Evolutionary conservation across 805 yeast species (phyloP).

Genomic region (Kodamaea restingae): DNA sequence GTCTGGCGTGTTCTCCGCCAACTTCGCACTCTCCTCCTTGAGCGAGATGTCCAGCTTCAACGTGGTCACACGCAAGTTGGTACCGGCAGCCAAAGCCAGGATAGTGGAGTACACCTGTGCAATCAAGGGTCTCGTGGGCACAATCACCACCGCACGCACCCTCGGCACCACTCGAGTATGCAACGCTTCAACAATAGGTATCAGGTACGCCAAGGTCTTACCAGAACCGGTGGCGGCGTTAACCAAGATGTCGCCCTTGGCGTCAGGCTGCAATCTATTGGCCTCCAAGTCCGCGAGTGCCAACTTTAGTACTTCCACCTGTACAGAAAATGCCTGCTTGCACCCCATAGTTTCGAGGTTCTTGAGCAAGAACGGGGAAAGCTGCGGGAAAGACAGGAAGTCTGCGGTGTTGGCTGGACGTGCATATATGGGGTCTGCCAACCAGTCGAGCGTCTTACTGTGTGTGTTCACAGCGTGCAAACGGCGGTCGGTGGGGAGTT

Average conservation of each 20-base stretch:
- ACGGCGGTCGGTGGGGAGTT: constrained; percentile 49
- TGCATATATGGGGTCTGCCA: constrained; percentile 58
- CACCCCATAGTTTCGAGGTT: constrained; percentile 49
- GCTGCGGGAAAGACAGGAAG: constrained; percentile 42
- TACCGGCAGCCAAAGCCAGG: constrained; percentile 53
- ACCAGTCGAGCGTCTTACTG: constrained; percentile 54
- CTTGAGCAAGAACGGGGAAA: constrained; percentile 40
- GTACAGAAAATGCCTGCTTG: constrained; percentile 70
- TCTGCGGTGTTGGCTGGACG: constrained; percentile 43
- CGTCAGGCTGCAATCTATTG: constrained; percentile 44
- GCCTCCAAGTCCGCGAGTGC: constrained; percentile 41
- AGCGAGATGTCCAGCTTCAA: constrained; percentile 50
- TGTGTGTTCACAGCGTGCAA: constrained; percentile 26
- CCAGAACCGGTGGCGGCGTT: constrained; percentile 97
- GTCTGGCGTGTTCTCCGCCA: constrained; percentile 54
- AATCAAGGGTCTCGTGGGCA: constrained; percentile 88
- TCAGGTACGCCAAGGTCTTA: constrained; percentile 82
- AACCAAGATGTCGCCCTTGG: constrained; percentile 73
- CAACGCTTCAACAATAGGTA: constrained; percentile 76
- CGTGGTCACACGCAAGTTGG: constrained; percentile 59
- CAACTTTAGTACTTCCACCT: constrained; percentile 59
- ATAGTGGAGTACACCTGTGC: constrained; percentile 74
- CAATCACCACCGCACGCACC: constrained; percentile 69
- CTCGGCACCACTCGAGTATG: constrained; percentile 62
- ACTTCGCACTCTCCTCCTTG: constrained; percentile 59